phyloP scores from a whole-genome alignment of 495 filamentous ascomycete genomes.

The Penicillium pulvis region DNA sequence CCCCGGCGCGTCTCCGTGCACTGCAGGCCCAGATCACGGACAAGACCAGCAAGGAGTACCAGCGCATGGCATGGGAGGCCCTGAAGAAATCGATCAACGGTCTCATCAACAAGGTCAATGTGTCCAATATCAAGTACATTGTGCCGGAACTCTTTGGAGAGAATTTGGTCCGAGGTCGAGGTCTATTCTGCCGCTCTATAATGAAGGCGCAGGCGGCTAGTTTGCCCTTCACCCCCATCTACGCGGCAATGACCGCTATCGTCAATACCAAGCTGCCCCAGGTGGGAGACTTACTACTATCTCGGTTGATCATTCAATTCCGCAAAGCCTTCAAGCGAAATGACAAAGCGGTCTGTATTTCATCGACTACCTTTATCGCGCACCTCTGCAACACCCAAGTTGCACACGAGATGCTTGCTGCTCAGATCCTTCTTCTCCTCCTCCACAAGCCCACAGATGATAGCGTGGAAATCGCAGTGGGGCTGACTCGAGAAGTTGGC shows the following conservation, averaged over 20 bases:
- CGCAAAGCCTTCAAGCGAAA: conserved; percentile 95
- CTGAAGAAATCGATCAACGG: conserved; percentile 99
- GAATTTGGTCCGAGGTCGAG: conserved; percentile 87
- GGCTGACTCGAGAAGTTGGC: conserved; percentile 85
- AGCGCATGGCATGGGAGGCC: conserved; percentile 98
- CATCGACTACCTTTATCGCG: conserved; percentile 89
- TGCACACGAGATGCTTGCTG: conserved; percentile 87
- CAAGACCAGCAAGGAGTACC: conserved; percentile 93
- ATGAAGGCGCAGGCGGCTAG: conserved; percentile 98
- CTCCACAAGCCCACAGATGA: conserved; percentile 95
- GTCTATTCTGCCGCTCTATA: conserved; percentile 90
- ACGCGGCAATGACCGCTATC: conserved; percentile 91
- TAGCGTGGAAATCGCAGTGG: conserved; percentile 96
- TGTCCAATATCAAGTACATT: conserved; percentile 95
- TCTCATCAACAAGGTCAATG: conserved; percentile 97
- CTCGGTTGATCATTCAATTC: conserved; percentile 87
- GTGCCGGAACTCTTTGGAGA: conserved; percentile 94
- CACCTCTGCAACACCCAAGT: conserved; percentile 96
- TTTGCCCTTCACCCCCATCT: conserved; percentile 93
- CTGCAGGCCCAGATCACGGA: conserved; percentile 97
- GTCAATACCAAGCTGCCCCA: conserved; percentile 96
- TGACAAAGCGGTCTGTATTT: conserved; percentile 92
- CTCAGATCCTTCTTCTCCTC: conserved; percentile 85
- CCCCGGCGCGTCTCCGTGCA: conserved; percentile 85
- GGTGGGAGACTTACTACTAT: conserved; percentile 87